A percentile compares a stretch with the other conserved stretches of the same genome.
Conservation (phyloP, 2,329 filamentous ascomycete species). For the Aspergillus pseudotamarii region DNA sequence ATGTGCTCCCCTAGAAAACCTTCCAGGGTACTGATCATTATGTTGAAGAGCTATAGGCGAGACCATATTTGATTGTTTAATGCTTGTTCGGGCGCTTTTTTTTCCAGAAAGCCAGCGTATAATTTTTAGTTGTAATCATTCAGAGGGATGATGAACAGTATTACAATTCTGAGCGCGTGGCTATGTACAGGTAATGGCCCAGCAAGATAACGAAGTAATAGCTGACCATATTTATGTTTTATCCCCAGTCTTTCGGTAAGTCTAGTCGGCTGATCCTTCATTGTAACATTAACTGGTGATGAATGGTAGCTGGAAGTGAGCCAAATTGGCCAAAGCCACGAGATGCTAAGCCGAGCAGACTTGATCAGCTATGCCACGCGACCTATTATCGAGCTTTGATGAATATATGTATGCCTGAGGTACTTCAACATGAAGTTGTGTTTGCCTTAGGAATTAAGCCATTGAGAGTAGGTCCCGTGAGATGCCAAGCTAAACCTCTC, state of each 20-base stretch:
- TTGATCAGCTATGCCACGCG: background rate
- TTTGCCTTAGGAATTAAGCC: background rate
- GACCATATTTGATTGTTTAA: background rate
- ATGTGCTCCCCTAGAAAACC: background rate
- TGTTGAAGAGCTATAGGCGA: background rate
- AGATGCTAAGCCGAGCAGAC: background rate
- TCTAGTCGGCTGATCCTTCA: background rate
- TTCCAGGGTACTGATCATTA: too few relatives aligned
- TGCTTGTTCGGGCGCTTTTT: background rate
- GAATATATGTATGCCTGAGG: background rate
- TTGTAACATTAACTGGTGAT: background rate
- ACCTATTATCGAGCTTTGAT: background rate
- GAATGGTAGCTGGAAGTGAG: background rate
- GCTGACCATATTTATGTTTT: too few relatives aligned
- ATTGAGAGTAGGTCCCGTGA: conserved; percentile 23
- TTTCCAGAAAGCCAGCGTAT: too few relatives aligned
- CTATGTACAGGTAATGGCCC: background rate
- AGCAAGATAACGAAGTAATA: background rate
- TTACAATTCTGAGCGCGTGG: too few relatives aligned
- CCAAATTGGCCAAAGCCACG: background rate
- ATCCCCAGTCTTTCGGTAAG: background rate
- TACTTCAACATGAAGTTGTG: background rate
- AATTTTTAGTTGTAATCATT: too few relatives aligned
- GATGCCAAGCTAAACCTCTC: background rate
- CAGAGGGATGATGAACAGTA: too few relatives aligned